phyloP scores from a whole-genome alignment of 2,329 filamentous ascomycete genomes.

The Leptographium flavum region DNA sequence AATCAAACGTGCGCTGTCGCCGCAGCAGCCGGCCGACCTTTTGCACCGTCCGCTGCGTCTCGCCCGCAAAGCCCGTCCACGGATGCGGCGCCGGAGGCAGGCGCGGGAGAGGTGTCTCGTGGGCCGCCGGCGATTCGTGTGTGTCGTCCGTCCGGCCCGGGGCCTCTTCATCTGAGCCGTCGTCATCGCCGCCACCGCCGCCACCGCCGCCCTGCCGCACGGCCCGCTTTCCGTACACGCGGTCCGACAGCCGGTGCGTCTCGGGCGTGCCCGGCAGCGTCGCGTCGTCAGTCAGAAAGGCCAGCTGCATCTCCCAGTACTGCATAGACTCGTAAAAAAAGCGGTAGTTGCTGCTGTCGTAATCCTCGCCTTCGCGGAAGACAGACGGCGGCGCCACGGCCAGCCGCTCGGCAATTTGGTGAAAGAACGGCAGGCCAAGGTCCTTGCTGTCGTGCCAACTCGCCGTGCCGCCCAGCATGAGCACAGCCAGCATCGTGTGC shows the following conservation, averaged over 20 bases:
- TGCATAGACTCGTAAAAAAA: constrained; percentile 42
- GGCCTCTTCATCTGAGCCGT: neutral
- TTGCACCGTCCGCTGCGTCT: constrained; percentile 27
- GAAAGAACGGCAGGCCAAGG: constrained; percentile 36
- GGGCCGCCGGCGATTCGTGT: too few relatives aligned
- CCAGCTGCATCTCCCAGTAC: constrained; percentile 45
- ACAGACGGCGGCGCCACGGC: constrained; percentile 12
- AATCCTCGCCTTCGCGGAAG: constrained; percentile 21
- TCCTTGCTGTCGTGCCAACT: constrained; percentile 39
- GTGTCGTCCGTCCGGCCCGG: too few relatives aligned
- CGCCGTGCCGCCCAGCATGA: constrained; percentile 38
- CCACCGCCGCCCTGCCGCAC: neutral
- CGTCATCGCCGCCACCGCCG: neutral
- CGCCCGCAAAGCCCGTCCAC: constrained; percentile 32
- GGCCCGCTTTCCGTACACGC: neutral
- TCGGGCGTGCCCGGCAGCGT: constrained; percentile 20
- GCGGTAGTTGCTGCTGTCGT: constrained; percentile 14
- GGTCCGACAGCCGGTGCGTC: neutral
- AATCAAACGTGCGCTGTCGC: constrained; percentile 18
- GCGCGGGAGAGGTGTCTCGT: neutral
- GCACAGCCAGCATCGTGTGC: constrained; percentile 33
- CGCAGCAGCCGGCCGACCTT: constrained; percentile 29
- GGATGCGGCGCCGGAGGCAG: constrained; percentile 24
- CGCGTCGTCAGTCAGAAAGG: constrained; percentile 32
- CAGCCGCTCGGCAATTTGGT: constrained; percentile 27